Evolutionary conservation across 257 asterid genomes (phyloP).

Genomic region (Solanum sitiens): DNA sequence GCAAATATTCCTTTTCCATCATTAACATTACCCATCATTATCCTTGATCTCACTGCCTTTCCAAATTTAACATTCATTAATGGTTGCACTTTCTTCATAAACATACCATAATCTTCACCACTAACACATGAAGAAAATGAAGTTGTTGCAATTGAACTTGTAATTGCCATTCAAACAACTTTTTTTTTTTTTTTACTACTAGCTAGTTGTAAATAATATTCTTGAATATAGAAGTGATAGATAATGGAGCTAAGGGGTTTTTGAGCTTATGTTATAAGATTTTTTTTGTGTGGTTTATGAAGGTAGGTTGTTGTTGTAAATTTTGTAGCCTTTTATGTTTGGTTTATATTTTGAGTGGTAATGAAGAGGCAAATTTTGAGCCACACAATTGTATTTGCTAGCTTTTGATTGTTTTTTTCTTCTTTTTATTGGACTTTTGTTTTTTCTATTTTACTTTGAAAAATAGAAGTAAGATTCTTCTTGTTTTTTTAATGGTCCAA

Average conservation of each 20-base stretch:
- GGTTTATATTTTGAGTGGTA: constrained; percentile 21
- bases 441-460: constrained; percentile 9
- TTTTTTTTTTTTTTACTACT: neutral
- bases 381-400: constrained; percentile 31
- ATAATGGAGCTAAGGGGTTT: neutral
- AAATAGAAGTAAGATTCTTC: neutral
- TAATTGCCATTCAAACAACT: constrained; percentile 21
- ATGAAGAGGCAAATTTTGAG: constrained; percentile 6
- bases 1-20: constrained; percentile 85
- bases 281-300: neutral
- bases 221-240: neutral
- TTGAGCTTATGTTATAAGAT: constrained; percentile 2
- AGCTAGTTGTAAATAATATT: neutral
- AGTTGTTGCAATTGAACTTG: constrained; percentile 47
- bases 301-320: neutral
- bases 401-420: constrained; percentile 3
- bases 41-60: constrained; percentile 39
- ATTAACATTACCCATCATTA: constrained; percentile 79
- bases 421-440: neutral
- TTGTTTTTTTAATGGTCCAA: neutral
- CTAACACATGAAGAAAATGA: constrained; percentile 24
- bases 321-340: constrained; percentile 6
- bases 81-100: constrained; percentile 15
- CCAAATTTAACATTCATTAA: constrained; percentile 16
- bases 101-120: constrained; percentile 40